Evolutionary conservation across 1,284 basidiomycete species (phyloP).

Genomic region (Coniferiporia weirii): DNA sequence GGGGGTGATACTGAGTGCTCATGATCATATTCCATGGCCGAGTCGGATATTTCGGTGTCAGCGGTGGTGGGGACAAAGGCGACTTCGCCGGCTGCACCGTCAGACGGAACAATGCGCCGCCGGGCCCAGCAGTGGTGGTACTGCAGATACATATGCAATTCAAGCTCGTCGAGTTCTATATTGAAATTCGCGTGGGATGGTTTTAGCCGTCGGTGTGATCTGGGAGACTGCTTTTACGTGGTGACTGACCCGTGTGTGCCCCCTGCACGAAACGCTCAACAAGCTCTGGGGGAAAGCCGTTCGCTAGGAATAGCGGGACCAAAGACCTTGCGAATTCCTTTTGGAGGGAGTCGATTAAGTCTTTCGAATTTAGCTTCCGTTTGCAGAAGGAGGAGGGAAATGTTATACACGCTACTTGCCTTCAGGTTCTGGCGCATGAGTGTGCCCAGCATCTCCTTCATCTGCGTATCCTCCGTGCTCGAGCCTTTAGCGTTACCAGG

Average conservation of each 20-base stretch:
- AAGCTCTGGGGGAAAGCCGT: slow-evolving; percentile 4
- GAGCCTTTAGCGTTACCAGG: no score
- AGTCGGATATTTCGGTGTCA: no score
- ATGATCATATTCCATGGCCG: neutral
- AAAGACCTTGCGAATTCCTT: slow-evolving; percentile 10
- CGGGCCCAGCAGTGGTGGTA: slow-evolving; percentile 15
- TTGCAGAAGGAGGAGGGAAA: neutral
- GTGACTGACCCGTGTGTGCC: no score
- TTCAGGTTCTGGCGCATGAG: slow-evolving; percentile 6
- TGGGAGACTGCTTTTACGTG: neutral
- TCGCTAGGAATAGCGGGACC: slow-evolving; percentile 3
- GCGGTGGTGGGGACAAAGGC: neutral
- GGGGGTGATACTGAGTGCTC: neutral
- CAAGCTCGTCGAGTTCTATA: slow-evolving; percentile 4
- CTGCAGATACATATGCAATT: slow-evolving; percentile 7
- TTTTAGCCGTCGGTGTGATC: neutral
- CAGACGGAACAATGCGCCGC: neutral
- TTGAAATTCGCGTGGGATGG: neutral
- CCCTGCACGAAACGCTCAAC: slow-evolving; percentile 2
- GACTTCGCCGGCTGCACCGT: neutral
- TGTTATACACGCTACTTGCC: neutral
- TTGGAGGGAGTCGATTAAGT: neutral
- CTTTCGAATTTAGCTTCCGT: neutral
- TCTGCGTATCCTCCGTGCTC: slow-evolving; percentile 2
- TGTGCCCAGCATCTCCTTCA: neutral